Evolutionary conservation across 2,329 filamentous ascomycete species (phyloP).

Genomic region (Sarocladium oryzae): DNA sequence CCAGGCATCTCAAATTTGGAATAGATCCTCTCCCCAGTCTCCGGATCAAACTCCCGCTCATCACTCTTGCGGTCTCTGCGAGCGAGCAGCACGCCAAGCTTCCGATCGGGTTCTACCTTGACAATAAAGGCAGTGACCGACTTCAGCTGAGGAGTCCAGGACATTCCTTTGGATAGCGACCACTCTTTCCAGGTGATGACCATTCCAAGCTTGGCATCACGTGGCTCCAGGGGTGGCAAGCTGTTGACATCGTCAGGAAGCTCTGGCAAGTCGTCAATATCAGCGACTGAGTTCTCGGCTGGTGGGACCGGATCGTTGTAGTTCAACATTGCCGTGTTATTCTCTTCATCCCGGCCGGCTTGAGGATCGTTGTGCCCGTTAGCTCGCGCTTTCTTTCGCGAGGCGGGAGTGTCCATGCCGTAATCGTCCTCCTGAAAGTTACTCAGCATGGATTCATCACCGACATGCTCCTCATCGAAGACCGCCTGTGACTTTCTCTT

Average conservation of each 20-base stretch:
- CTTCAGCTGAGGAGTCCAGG: conserved; percentile 59
- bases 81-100: conserved; percentile 59
- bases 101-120: conserved; percentile 41
- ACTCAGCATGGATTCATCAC: conserved; percentile 1
- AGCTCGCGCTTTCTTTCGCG: conserved; percentile 27
- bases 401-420: conserved; percentile 11
- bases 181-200: conserved; percentile 64
- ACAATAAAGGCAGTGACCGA: conserved; percentile 61
- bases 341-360: conserved; percentile 11
- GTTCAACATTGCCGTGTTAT: conserved; percentile 31
- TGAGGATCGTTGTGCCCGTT: conserved; percentile 29
- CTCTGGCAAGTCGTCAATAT: conserved; percentile 54
- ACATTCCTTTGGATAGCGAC: conserved; percentile 52
- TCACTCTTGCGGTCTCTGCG: conserved; percentile 57
- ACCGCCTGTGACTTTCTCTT: conserved; percentile 38
- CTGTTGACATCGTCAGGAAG: conserved; percentile 51
- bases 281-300: conserved; percentile 22
- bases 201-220: conserved; percentile 49
- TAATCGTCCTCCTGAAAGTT: conserved; percentile 23
- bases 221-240: conserved; percentile 43
- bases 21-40: conserved; percentile 67
- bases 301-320: conserved; percentile 27
- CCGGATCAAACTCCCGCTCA: conserved; percentile 55
- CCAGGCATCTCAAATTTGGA: conserved; percentile 67
- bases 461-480: conserved; percentile 6